These are phyloP conservation scores for Xylariaceae sp. DNA, from an alignment of 2,329 filamentous ascomycete genomes.

Conservation along the genomic window DNA sequence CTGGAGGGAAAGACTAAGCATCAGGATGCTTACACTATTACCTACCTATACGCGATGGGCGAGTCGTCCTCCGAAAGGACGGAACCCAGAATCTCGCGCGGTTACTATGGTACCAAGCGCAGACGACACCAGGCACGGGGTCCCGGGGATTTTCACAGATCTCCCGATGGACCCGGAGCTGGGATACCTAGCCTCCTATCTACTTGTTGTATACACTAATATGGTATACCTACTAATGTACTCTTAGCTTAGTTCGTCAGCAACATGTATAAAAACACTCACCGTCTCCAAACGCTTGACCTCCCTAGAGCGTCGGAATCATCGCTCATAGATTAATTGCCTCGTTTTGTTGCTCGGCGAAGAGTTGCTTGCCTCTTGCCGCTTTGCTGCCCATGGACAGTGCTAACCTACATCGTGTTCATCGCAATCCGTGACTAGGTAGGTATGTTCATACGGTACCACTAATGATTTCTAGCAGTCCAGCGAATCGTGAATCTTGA, in stretches of 20 bases:
- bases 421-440: no score
- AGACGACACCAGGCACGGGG: not conserved
- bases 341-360: not conserved
- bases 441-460: no score
- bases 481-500: no score
- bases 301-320: not conserved
- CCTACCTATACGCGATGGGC: no score
- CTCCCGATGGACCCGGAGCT: not conserved
- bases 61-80: not conserved
- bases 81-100: not conserved
- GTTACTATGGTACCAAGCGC: not conserved
- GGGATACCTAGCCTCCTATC: not conserved
- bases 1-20: no score
- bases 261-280: not conserved
- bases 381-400: no score
- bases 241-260: not conserved
- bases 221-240: not conserved
- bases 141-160: not conserved
- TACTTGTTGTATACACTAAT: no score
- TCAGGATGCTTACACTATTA: no score
- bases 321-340: not conserved
- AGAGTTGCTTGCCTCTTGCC: not conserved
- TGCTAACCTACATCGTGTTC: no score
- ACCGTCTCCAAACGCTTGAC: not conserved
- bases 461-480: no score